Conservation (phyloP, 1,139 yeast species). For the Schizosaccharomyces versatilis region DNA sequence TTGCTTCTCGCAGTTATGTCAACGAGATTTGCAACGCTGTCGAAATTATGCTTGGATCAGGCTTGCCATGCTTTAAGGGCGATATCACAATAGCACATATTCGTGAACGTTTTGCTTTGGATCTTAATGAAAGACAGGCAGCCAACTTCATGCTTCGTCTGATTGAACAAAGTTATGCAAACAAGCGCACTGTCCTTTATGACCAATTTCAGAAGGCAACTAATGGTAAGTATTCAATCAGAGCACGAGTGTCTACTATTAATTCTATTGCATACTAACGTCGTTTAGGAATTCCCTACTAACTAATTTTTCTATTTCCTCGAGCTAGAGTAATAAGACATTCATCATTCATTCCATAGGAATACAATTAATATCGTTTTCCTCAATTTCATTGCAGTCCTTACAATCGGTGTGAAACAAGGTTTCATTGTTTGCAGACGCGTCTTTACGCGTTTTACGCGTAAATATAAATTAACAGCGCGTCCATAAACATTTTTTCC, state of each 20-base stretch:
- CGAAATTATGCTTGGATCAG: conserved; percentile 81
- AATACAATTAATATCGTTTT: no score
- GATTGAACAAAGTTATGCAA: conserved; percentile 64
- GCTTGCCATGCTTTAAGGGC: conserved; percentile 84
- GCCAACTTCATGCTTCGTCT: conserved; percentile 53
- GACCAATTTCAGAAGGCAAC: conserved; percentile 93
- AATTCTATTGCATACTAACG: background rate
- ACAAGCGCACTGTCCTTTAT: conserved; percentile 77
- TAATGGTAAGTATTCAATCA: conserved; percentile 34
- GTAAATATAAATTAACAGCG: no score
- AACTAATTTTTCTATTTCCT: background rate
- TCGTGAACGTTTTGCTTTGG: conserved; percentile 57
- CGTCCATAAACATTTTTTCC: no score
- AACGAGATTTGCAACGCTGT: conserved; percentile 72
- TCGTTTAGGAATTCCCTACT: background rate
- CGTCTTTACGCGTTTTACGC: no score
- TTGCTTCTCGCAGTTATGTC: conserved; percentile 76
- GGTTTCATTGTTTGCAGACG: no score
- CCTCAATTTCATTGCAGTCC: no score
- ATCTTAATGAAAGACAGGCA: conserved; percentile 67
- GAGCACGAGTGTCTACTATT: no score
- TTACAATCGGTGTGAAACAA: no score
- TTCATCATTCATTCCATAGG: no score
- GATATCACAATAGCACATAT: conserved; percentile 59
- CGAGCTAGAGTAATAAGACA: no score